Conservation (phyloP, 2,329 filamentous ascomycete species). For the Chlorencoelia australis region DNA sequence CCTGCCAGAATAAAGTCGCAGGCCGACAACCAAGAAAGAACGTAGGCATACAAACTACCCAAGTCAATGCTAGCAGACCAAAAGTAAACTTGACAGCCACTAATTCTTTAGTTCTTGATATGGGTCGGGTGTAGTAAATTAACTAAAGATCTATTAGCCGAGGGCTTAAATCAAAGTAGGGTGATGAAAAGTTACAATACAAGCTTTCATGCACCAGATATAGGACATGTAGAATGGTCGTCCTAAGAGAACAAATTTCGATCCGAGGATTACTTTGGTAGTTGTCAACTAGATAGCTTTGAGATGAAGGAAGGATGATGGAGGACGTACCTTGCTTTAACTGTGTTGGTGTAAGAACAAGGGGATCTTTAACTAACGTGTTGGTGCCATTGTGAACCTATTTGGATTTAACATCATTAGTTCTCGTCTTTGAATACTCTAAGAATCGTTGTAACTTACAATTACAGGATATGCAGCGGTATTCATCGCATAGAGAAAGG, state of each 20-base stretch:
- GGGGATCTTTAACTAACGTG: no score
- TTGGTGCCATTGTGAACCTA: no score
- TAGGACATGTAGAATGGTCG: conserved; percentile 15
- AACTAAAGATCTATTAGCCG: conserved; percentile 7
- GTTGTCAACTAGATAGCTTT: not conserved
- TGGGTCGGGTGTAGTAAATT: conserved; percentile 16
- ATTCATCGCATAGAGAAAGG: not conserved
- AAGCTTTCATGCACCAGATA: conserved; percentile 20
- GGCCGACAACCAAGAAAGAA: not conserved
- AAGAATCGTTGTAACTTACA: not conserved
- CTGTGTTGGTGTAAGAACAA: not conserved
- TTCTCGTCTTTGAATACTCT: not conserved
- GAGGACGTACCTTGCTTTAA: not conserved
- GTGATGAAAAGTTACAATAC: conserved; percentile 11
- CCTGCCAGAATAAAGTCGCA: conserved; percentile 1
- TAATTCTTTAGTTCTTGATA: conserved; percentile 9
- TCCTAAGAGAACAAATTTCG: conserved; percentile 12
- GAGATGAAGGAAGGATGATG: not conserved
- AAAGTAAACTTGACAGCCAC: not conserved
- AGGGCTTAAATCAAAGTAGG: not conserved
- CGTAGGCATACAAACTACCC: not conserved
- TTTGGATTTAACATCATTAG: no score
- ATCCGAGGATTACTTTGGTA: conserved; percentile 12
- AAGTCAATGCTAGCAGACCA: not conserved
- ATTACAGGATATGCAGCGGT: not conserved